Percentiles rank a stretch among this genome's conserved stretches.
Evolutionary conservation across 768 basidiomycete genomes (phyloP).

Genomic region (Mrakia gelida): DNA sequence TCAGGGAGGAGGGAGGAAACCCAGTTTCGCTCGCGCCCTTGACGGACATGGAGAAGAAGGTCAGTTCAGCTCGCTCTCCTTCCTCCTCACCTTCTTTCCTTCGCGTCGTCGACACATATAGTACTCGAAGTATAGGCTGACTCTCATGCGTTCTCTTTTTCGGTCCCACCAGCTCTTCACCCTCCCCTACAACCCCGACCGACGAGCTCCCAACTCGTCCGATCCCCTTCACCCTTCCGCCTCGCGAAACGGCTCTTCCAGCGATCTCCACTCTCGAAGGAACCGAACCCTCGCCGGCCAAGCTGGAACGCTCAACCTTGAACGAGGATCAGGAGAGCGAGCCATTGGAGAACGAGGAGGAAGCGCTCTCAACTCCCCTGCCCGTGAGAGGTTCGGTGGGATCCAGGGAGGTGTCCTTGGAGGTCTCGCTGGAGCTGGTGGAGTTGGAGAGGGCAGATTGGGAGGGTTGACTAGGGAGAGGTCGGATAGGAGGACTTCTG

Average conservation of each 20-base stretch:
- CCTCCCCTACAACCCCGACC: conserved; percentile 30
- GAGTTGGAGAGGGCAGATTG: conserved; percentile 14
- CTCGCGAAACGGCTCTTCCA: conserved; percentile 11
- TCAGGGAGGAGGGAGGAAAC: conserved; percentile 66
- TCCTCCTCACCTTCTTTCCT: not conserved
- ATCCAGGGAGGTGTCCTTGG: conserved; percentile 32
- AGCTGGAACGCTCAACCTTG: conserved; percentile 18
- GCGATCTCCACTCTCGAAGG: conserved; percentile 2
- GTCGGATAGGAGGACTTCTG: conserved; percentile 5
- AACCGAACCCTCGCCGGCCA: conserved; percentile 6
- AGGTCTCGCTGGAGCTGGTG: conserved; percentile 27
- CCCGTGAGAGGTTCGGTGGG: conserved; percentile 30
- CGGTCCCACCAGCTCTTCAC: conserved; percentile 20
- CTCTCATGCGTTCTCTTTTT: not conserved
- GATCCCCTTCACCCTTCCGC: conserved; percentile 12
- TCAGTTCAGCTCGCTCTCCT: not conserved
- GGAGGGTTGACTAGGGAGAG: conserved; percentile 12
- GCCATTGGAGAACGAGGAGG: conserved; percentile 8
- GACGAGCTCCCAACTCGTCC: conserved; percentile 26
- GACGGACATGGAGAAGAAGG: conserved; percentile 29
- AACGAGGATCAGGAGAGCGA: conserved; percentile 6
- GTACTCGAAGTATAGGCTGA: no score
- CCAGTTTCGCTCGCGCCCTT: conserved; percentile 51
- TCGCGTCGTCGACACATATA: not conserved
- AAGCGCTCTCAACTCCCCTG: conserved; percentile 28